A percentile compares a stretch with the other conserved stretches of the same genome.
Conservation (phyloP, 805 yeast genomes). For the Metschnikowia picachoensis region DNA sequence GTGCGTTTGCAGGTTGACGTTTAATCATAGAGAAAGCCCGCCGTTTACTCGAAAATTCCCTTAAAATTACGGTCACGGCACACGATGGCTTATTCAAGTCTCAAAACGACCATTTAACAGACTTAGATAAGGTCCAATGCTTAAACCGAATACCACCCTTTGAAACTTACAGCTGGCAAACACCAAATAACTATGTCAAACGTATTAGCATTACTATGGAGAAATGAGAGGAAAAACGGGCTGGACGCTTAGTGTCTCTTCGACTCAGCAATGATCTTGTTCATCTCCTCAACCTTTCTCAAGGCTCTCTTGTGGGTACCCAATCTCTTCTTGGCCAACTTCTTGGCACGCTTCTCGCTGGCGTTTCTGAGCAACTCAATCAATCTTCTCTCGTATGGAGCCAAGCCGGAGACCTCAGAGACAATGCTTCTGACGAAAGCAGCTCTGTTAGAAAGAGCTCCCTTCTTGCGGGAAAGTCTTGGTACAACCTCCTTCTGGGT, state of each 20-base stretch:
- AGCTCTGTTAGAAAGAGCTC: slow-evolving; percentile 93
- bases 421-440: slow-evolving; percentile 92
- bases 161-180: not conserved
- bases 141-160: not conserved
- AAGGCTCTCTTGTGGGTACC: slow-evolving; percentile 99
- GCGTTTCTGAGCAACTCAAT: slow-evolving; percentile 99
- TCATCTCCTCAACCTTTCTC: slow-evolving; percentile 99
- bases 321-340: slow-evolving; percentile 99
- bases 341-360: slow-evolving; percentile 99
- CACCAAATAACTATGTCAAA: slow-evolving; percentile 4
- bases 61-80: too few species aligned
- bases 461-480: slow-evolving; percentile 89
- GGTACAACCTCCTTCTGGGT: slow-evolving; percentile 72
- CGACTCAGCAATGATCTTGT: slow-evolving; percentile 91
- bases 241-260: slow-evolving; percentile 71
- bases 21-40: too few species aligned
- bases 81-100: not conserved
- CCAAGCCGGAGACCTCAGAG: slow-evolving; percentile 96
- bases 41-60: too few species aligned
- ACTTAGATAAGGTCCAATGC: too few species aligned
- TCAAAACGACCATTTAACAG: too few species aligned
- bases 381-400: slow-evolving; percentile 99
- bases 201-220: slow-evolving; percentile 20
- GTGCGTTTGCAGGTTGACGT: too few species aligned
- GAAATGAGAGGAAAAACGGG: slow-evolving; percentile 2